These are phyloP conservation scores for Colletotrichum magnum DNA, from an alignment of 2,329 filamentous ascomycete genomes.

Conservation along the genomic window DNA sequence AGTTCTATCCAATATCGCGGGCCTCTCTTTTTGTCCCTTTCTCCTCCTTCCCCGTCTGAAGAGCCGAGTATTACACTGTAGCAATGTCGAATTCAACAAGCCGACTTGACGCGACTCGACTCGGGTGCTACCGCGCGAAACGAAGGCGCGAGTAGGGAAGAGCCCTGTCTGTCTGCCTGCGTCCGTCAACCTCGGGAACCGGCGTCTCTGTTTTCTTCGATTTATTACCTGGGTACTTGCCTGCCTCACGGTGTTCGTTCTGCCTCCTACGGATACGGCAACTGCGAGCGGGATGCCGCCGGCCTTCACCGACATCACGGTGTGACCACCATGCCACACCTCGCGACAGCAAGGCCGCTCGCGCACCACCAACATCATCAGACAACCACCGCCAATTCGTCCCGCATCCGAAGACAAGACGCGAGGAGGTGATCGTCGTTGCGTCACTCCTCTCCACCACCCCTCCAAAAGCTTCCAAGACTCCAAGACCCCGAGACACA, in stretches of 20 bases:
- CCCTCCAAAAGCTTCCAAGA: neutral
- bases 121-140: neutral
- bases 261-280: too few relatives aligned
- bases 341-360: too few relatives aligned
- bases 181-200: conserved; percentile 11
- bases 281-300: neutral
- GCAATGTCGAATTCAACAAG: too few relatives aligned
- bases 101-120: too few relatives aligned
- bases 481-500: too few relatives aligned
- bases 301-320: conserved; percentile 9
- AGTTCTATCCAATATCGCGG: too few relatives aligned
- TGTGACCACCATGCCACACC: neutral
- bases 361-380: too few relatives aligned
- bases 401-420: conserved; percentile 1
- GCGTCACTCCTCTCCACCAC: conserved; percentile 13
- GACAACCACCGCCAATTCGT: too few relatives aligned
- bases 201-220: neutral
- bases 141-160: conserved; percentile 4
- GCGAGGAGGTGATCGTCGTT: conserved; percentile 14
- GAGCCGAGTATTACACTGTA: too few relatives aligned
- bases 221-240: neutral
- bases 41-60: too few relatives aligned
- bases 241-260: too few relatives aligned
- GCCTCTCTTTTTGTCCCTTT: too few relatives aligned
- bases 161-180: conserved; percentile 20